Base-by-base conservation (phyloP, 768 basidiomycete genomes). In the Naganishia vishniacii region DNA sequence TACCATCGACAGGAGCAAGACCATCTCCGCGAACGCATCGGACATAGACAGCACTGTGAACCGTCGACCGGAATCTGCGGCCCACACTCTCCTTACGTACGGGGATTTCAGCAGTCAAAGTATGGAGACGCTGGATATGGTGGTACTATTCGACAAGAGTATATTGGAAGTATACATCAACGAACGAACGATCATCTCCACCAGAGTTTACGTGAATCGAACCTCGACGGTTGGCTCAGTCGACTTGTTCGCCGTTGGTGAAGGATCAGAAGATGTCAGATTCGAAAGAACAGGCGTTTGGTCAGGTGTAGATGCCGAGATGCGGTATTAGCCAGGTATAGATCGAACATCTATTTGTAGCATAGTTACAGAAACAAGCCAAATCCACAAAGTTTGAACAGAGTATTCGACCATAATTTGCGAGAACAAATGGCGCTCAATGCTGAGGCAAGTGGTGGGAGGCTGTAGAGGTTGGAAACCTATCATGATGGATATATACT, bases 141-240 rank as follows among this genome's bases (percentile, higher is more conserved):
- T 48, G 9, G 45, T 62, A 31, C 41, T 67, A 23, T 48, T 62
- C 45, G 65, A 67, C 37, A 53, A 48, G 42, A 51, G 61, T 40
- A 61, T 67, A 1, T 20, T 67, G n/a, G 65, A 67, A 45, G 61
- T 67, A 11, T 67, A 58, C 45, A 31, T 56, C 25, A 67, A 67
- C 34, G 65, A 62, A 23, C 61, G 65, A 29, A 62, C 61, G 7
- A 44, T 47, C 23, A 48, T 67, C 29, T 58, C 61, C 32, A 51
- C 61, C 13, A 25, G 65, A 37, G 46, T 67, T 2, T 67, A 67
- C 53, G 53, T 56, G 5, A 40, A 56, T 34, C 20, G 37, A 23
- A 37, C 15, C 7, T 56, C 53, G 34, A 12, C 3, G n/a, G 23
- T 16, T 4, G 53, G 53, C 11, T n/a, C 23, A 15, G 34, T 56